These are phyloP conservation scores for Debaryomyces fabryi DNA, from an alignment of 1,139 yeast genomes.

Conservation along the genomic window DNA sequence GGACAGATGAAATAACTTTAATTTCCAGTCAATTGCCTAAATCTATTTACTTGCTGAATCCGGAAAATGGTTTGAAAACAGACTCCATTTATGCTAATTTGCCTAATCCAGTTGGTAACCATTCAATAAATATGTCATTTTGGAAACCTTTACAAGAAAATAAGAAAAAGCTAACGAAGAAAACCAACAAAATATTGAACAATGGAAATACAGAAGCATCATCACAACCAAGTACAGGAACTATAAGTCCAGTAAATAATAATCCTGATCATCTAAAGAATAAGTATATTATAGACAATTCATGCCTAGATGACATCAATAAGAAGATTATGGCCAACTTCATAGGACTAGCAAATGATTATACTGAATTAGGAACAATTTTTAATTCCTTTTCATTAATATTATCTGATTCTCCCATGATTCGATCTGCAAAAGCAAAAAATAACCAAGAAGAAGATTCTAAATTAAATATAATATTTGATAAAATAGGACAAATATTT, in stretches of 20 bases:
- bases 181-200: constrained; percentile 22
- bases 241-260: constrained; percentile 8
- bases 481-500: constrained; percentile 77
- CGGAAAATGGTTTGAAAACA: constrained; percentile 55
- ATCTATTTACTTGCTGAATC: constrained; percentile 53
- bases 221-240: constrained; percentile 13
- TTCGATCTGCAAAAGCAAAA: constrained; percentile 21
- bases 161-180: constrained; percentile 30
- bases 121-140: constrained; percentile 32
- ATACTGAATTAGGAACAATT: constrained; percentile 68
- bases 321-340: constrained; percentile 64
- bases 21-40: constrained; percentile 46
- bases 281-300: constrained; percentile 30
- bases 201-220: constrained; percentile 1
- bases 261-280: constrained; percentile 7
- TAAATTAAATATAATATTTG: constrained; percentile 49
- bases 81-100: constrained; percentile 62
- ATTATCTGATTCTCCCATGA: constrained; percentile 43
- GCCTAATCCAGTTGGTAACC: constrained; percentile 57
- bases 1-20: constrained; percentile 58
- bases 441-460: constrained; percentile 27
- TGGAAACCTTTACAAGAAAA: constrained; percentile 30
- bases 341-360: constrained; percentile 65
- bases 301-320: constrained; percentile 66
- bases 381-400: constrained; percentile 76